Conservation (phyloP, 768 basidiomycete genomes). For the Pleurotus citrinopileatus region DNA sequence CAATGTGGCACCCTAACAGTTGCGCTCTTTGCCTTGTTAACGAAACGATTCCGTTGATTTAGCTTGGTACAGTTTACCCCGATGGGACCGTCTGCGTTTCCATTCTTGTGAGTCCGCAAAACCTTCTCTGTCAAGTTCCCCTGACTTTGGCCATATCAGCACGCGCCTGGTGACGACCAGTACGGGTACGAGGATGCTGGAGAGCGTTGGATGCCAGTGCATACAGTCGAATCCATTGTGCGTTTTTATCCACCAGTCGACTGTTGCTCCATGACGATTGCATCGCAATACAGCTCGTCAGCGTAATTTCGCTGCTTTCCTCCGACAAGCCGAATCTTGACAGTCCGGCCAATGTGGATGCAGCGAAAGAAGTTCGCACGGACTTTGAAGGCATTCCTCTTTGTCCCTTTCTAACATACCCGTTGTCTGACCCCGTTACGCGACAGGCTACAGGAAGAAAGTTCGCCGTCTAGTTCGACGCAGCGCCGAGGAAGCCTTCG, state of each 20-base stretch:
- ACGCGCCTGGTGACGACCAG: conserved; percentile 94
- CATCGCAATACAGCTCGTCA: conserved; percentile 65
- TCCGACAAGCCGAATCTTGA: conserved; percentile 89
- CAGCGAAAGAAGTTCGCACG: conserved; percentile 82
- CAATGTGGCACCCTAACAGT: conserved; percentile 99
- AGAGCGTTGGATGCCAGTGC: conserved; percentile 97
- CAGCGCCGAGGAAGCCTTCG: conserved; percentile 88
- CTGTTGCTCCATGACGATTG: too few relatives aligned
- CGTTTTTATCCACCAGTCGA: too few relatives aligned
- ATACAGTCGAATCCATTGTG: conserved; percentile 95
- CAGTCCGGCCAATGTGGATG: conserved; percentile 95
- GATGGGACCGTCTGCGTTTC: conserved; percentile 96
- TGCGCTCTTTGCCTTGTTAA: conserved; percentile 23
- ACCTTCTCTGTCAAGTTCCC: conserved; percentile 11
- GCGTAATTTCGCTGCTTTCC: conserved; percentile 93
- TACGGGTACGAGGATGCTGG: conserved; percentile 96
- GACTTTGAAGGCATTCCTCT: conserved; percentile 47
- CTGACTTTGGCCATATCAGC: conserved; percentile 41
- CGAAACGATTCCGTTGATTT: conserved; percentile 5
- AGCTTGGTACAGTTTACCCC: conserved; percentile 68
- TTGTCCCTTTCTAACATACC: conserved; percentile 18
- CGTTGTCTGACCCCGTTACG: too few relatives aligned
- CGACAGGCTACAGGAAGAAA: conserved; percentile 96
- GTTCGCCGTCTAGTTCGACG: conserved; percentile 84
- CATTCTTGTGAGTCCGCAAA: conserved; percentile 63